Base-by-base conservation (phyloP, 495 filamentous ascomycete species). In the Terfezia boudieri region DNA sequence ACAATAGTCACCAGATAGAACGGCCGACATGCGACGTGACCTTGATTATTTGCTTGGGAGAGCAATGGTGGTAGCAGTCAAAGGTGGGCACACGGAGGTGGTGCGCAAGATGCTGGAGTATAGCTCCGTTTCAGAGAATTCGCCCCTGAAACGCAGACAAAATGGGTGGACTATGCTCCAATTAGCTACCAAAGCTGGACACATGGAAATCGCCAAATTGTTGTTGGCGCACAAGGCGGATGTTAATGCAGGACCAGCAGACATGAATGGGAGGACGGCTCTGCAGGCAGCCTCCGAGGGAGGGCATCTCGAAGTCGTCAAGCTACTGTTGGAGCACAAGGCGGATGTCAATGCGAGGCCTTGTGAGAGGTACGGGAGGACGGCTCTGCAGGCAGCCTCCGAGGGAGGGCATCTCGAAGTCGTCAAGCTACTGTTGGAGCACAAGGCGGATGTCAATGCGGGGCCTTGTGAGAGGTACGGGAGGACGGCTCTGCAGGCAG, bases 321-420 rank as follows among this genome's bases (percentile, higher is more conserved):
- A 62, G 36, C 11, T 48, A 37, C 52, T 66, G 8, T 38, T 64
- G 2, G 16, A 54, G 10, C 50, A 50, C 3, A 55, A 57, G 36
- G 64, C 64, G 23, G 55, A 60, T 43, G 38, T 61, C 17, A 58
- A 64, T 38, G 60, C 62, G 12, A 7, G n/a, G 26, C 54, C 60
- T 20, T 11, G 60, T 48, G 9, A 36, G n/a, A 4, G 32, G 52
- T 53, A 38, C 1, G 56, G 56, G 16, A 35, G 56, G 26, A 59
- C 61, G 3, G 49, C 60, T 7, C 53, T 65, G 22, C 43, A 59
- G 49, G 56, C 52, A n/a, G 61, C 62, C 20, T 51, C 59, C 14
- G 37, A 53, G 16, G 54, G 17, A 9, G 59, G 63, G 4, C 43
- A 63, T 46, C 26, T 56, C 2, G 38, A 54, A 8, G 50, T 66